Percentiles rank a stretch among this genome's conserved stretches.
Evolutionary conservation across 1,139 yeast species (phyloP).

Genomic region (Geotrichum fermentans): DNA sequence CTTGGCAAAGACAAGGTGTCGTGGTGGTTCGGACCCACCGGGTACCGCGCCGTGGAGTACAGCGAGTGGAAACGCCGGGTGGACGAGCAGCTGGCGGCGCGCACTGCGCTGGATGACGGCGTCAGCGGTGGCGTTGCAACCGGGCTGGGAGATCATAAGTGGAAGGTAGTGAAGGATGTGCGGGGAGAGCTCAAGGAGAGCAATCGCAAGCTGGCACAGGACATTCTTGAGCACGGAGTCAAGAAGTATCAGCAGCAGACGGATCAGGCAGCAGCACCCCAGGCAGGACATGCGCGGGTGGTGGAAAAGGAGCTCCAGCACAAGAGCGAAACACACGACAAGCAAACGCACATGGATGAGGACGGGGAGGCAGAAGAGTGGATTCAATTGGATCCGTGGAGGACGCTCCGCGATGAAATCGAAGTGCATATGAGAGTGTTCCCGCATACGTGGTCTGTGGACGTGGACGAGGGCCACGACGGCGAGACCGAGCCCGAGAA

Average conservation of each 20-base stretch:
- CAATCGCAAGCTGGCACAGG: slow-evolving; percentile 6
- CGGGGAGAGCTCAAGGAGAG: not conserved
- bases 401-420: slow-evolving; percentile 27
- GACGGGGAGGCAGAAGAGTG: slow-evolving; percentile 25
- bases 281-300: not conserved
- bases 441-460: slow-evolving; percentile 23
- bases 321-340: not conserved
- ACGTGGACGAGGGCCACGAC: not conserved
- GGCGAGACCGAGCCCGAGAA: not conserved
- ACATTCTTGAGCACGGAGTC: not conserved
- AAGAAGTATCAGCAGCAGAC: not conserved
- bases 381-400: slow-evolving; percentile 31
- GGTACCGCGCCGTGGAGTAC: slow-evolving; percentile 30
- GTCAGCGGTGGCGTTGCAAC: not conserved
- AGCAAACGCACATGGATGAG: slow-evolving; percentile 6
- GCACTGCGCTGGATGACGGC: not conserved
- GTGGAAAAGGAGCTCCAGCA: not conserved
- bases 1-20: slow-evolving; percentile 20
- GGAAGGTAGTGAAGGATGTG: not conserved
- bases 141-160: not conserved
- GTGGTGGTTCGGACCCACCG: slow-evolving; percentile 36
- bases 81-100: slow-evolving; percentile 20
- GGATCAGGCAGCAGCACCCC: not conserved
- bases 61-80: slow-evolving; percentile 33
- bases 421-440: slow-evolving; percentile 28